A percentile compares a stretch with the other conserved stretches of the same genome.
These are phyloP conservation scores for Crithidia brevicula DNA, from an alignment of 208 protist genomes.

Conservation along the genomic window DNA sequence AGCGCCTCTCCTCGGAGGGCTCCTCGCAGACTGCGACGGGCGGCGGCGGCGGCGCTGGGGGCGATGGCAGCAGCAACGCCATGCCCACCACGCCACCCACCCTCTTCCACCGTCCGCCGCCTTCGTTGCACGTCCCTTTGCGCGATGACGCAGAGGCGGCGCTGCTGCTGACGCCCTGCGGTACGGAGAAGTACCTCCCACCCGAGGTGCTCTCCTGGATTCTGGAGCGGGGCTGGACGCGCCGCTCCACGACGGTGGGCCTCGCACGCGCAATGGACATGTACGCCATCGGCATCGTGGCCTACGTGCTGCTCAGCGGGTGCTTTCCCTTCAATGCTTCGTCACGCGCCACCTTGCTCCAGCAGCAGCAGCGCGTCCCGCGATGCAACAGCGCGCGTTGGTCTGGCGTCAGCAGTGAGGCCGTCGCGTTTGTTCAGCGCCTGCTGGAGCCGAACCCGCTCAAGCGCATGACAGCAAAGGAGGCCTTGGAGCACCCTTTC, in stretches of 20 bases:
- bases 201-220: constrained; percentile 82
- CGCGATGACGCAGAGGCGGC: constrained; percentile 39
- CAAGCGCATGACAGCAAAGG: constrained; percentile 46
- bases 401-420: constrained; percentile 56
- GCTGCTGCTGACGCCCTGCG: constrained; percentile 71
- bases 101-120: not conserved
- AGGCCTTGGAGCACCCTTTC: constrained; percentile 76
- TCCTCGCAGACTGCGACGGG: constrained; percentile 5
- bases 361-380: constrained; percentile 74
- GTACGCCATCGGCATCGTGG: constrained; percentile 78
- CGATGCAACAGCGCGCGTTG: constrained; percentile 70
- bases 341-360: constrained; percentile 54
- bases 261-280: constrained; percentile 69
- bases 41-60: not conserved
- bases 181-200: constrained; percentile 80
- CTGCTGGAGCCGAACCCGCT: constrained; percentile 69
- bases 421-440: constrained; percentile 69
- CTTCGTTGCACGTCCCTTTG: not conserved
- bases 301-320: constrained; percentile 84
- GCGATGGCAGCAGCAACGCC: not conserved
- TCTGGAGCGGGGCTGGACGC: constrained; percentile 46
- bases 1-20: not conserved
- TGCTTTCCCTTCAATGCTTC: constrained; percentile 84
- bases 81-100: not conserved
- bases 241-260: constrained; percentile 44